Percentiles rank a stretch among this genome's conserved stretches.
Evolutionary conservation across 352 stramenopile species (phyloP).

Genomic region (Phytopythium boreale): DNA sequence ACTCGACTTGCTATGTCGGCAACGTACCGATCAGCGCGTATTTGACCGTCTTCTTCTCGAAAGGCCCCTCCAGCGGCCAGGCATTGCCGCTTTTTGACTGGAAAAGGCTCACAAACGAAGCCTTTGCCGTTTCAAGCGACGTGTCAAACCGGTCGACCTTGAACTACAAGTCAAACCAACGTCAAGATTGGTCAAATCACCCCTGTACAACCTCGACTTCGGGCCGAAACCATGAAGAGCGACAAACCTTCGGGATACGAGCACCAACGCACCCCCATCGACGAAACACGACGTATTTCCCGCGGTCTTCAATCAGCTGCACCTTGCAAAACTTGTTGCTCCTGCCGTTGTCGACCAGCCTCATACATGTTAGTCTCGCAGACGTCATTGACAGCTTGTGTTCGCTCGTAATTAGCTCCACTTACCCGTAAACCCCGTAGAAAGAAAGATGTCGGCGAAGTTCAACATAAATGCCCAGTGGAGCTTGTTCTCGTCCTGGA

Average conservation of each 20-base stretch:
- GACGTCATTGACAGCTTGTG: background rate
- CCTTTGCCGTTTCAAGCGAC: constrained; percentile 16
- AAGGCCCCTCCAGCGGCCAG: constrained; percentile 42
- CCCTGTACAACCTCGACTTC: no score
- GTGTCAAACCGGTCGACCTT: constrained; percentile 5
- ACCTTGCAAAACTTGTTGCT: constrained; percentile 42
- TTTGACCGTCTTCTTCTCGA: constrained; percentile 43
- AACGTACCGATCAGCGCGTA: constrained; percentile 62
- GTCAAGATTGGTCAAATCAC: no score
- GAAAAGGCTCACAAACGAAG: constrained; percentile 45
- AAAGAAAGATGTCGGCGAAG: constrained; percentile 56
- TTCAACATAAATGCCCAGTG: constrained; percentile 76
- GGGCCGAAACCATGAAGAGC: background rate
- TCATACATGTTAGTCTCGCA: background rate
- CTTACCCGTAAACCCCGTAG: constrained; percentile 47
- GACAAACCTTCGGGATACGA: constrained; percentile 38
- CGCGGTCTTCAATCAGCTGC: constrained; percentile 50
- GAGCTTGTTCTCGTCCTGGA: constrained; percentile 41
- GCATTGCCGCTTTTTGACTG: constrained; percentile 53
- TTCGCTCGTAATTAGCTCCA: background rate
- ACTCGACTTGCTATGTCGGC: no score
- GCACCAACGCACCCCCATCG: constrained; percentile 64
- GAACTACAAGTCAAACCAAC: background rate
- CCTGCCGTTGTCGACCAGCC: constrained; percentile 13
- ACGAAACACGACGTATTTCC: constrained; percentile 44